Percentiles rank a stretch among this genome's conserved stretches.
These are phyloP conservation scores for Lichina pygmaea DNA, from an alignment of 495 filamentous ascomycete species.

Conservation along the genomic window DNA sequence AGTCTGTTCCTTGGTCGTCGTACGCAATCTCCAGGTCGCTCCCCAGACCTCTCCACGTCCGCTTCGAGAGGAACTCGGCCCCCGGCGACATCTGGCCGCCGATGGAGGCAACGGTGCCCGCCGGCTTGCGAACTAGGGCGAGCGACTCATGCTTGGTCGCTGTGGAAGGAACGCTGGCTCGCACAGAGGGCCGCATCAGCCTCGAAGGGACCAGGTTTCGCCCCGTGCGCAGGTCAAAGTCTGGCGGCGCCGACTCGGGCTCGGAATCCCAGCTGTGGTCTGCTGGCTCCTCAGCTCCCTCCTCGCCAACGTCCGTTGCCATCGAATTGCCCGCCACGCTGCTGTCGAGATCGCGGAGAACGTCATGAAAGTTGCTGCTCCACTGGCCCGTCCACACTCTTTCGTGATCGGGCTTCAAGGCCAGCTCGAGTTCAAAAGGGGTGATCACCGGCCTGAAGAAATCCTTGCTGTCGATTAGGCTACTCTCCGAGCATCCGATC, in stretches of 20 bases:
- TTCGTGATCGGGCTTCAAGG: conserved; percentile 37
- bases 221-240: conserved; percentile 78
- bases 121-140: neutral
- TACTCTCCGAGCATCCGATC: conserved; percentile 94
- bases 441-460: conserved; percentile 76
- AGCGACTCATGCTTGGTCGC: neutral
- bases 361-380: conserved; percentile 47
- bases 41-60: conserved; percentile 81
- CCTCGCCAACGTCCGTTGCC: conserved; percentile 1
- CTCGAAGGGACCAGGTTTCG: conserved; percentile 28
- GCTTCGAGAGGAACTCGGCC: conserved; percentile 56
- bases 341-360: conserved; percentile 10
- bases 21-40: conserved; percentile 55
- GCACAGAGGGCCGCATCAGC: neutral
- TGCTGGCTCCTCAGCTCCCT: conserved; percentile 3
- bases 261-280: conserved; percentile 22
- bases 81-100: conserved; percentile 25
- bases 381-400: conserved; percentile 55
- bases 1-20: conserved; percentile 18
- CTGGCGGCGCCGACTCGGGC: conserved; percentile 48
- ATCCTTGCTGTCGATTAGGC: conserved; percentile 57
- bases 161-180: neutral
- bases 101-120: neutral
- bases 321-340: conserved; percentile 2
- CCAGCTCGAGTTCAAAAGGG: conserved; percentile 65